These are phyloP conservation scores for Nannochloris sp. DNA, from an alignment of 139 green algal species.

Conservation along the genomic window DNA sequence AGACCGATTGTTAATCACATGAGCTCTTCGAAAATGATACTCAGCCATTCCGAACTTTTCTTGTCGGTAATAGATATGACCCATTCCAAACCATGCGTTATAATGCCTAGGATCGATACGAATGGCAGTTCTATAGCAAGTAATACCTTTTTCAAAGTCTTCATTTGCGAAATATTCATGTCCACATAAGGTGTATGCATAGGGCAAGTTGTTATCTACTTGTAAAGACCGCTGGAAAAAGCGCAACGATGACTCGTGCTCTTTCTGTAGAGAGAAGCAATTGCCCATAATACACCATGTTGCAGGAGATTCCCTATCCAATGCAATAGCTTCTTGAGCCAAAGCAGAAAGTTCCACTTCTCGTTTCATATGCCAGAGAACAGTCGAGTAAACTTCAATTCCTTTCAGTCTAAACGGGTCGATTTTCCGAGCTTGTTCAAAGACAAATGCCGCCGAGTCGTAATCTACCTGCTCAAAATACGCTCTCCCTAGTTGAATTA, in stretches of 20 bases:
- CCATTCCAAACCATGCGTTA: constrained; percentile 96
- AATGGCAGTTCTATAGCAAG: constrained; percentile 80
- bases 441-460: constrained; percentile 47
- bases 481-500: constrained; percentile 61
- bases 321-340: constrained; percentile 65
- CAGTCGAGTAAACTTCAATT: constrained; percentile 86
- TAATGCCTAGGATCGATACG: constrained; percentile 85
- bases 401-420: constrained; percentile 60
- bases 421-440: constrained; percentile 50
- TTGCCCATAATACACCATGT: constrained; percentile 91
- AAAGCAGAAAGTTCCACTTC: constrained; percentile 80
- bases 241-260: constrained; percentile 80
- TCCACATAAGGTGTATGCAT: constrained; percentile 84
- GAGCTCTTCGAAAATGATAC: constrained; percentile 74
- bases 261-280: constrained; percentile 85
- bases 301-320: constrained; percentile 76
- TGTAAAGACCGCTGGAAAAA: constrained; percentile 84
- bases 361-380: constrained; percentile 92
- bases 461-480: constrained; percentile 89
- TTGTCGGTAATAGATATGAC: constrained; percentile 85
- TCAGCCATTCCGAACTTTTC: constrained; percentile 88
- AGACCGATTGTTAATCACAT: constrained; percentile 66
- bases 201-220: constrained; percentile 71
- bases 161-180: constrained; percentile 91
- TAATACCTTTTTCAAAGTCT: constrained; percentile 78